A percentile compares a stretch with the other conserved stretches of the same genome.
phyloP scores from a whole-genome alignment of 495 filamentous ascomycete genomes.

The Umbilicaria muhlenbergii region DNA sequence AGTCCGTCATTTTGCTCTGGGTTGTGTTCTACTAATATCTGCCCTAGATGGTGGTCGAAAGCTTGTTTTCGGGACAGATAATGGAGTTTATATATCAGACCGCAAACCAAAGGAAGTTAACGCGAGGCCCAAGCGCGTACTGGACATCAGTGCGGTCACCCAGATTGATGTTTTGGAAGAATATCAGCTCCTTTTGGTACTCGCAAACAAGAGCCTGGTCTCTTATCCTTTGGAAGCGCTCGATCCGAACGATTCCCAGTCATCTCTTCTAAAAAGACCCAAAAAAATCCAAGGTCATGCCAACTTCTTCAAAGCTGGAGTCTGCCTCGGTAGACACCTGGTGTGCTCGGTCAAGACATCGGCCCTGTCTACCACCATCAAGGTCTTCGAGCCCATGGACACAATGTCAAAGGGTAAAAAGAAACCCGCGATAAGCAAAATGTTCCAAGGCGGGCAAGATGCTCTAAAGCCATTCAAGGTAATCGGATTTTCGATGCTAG shows the following conservation, averaged over 20 bases:
- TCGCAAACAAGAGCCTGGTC: slow-evolving; percentile 78
- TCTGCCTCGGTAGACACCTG: slow-evolving; percentile 84
- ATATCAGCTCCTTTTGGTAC: slow-evolving; percentile 78
- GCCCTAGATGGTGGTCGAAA: slow-evolving; percentile 78
- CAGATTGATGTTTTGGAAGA: slow-evolving; percentile 95
- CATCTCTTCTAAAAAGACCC: slow-evolving; percentile 62
- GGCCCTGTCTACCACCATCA: slow-evolving; percentile 83
- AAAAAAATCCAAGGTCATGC: slow-evolving; percentile 96
- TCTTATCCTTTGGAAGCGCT: slow-evolving; percentile 78
- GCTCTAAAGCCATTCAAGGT: slow-evolving; percentile 89
- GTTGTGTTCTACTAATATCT: slow-evolving; percentile 18
- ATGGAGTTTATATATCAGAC: slow-evolving; percentile 81
- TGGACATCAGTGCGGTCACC: slow-evolving; percentile 77
- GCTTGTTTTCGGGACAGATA: slow-evolving; percentile 83
- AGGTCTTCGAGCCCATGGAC: slow-evolving; percentile 94
- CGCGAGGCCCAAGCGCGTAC: slow-evolving; percentile 60
- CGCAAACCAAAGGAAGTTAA: slow-evolving; percentile 72
- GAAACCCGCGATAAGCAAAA: slow-evolving; percentile 81
- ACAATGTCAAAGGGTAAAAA: slow-evolving; percentile 74
- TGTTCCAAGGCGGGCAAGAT: slow-evolving; percentile 88
- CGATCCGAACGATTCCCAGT: slow-evolving; percentile 59
- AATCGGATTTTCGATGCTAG: not conserved
- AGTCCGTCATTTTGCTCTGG: slow-evolving; percentile 12
- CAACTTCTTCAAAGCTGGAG: slow-evolving; percentile 95
- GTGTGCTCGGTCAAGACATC: slow-evolving; percentile 91